Evolutionary conservation across 148 eudicot genomes (phyloP), one percentile per base, ranked within the genome.

Genomic region (Vaccinium myrtillus): DNA sequence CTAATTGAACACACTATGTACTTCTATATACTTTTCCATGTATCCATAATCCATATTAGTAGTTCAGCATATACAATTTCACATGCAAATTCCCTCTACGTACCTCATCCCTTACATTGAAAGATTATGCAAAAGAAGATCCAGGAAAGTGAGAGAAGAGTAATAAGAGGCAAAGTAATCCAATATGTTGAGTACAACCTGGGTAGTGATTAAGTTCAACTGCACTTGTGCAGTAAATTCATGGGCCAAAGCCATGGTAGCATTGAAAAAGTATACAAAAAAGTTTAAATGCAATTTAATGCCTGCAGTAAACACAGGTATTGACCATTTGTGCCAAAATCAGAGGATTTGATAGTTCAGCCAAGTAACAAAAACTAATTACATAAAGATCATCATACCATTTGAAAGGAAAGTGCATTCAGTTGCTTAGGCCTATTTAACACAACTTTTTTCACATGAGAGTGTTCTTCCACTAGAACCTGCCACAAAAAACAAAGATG

Each of bases 341-440:
- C 16, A 51, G 27, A 5, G 8, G 43, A 11, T 39, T 56, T 56
- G 71, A 30, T 81, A 46, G 80, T 39, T 81, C 53, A 67, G 25
- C 46, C 59, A 77, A 61, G 13, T 16, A 39, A 53, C 46, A 81
- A 48, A 75, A 2, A 43, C 25, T n/a, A 46, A 76, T 65, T 79
- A 5, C 77, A 50, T 16, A 46, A 81, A 71, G 30, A 55, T 54
- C 53, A 14, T 27, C 90, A 83, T 92, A 96, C 99, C 99, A 96
- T 96, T 81, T 81, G 85, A 78, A 70, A 83, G 16, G 94, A 91
- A 67, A 94, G 92, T 43, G 99, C 99, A 93, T 96, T 96, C 80
- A 96, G 89, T 87, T 96, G 99, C 90, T 90, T 96, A 18, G 99
- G 92, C 87, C 99, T 93, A 81, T 96, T 96, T 81, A 96, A 75